Base-by-base conservation (phyloP, 2,329 filamentous ascomycete species). In the Pseudocercospora crystallina region DNA sequence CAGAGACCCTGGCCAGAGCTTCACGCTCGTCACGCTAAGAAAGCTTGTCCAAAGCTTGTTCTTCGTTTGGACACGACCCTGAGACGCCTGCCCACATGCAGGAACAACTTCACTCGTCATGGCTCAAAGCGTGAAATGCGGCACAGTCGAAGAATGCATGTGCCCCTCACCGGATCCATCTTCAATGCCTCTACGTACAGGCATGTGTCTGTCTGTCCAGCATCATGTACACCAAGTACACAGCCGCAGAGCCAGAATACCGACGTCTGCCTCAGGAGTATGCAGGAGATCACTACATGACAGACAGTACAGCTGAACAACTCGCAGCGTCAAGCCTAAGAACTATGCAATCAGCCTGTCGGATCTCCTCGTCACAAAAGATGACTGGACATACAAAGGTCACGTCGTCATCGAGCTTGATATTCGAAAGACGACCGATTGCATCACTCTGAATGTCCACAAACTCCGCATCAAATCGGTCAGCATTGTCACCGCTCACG, bases 331-430 rank as follows among this genome's bases (percentile, higher is more conserved):
- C 67, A 91, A 89, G 74, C 90, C 91, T 4, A 75, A 78, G 54
- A 89, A 96, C 74, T 97, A 97, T 74, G 77, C 82, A 64, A 77
- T 96, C 58, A 89, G 85, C 49, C 81, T 96, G 61, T 82, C 78
- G 67, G 85, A 92, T 61, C 76, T 96, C 58, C 5, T 31, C 13
- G 85, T 95, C 62, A 75, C 84, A 49, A 78, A 80, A 55, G 80
- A 79, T 41, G 72, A 73, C 49, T 95, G 91, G 83, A 82, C 80
- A 53, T 96, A 91, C 76, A 82, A 90, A 73, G 92, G 92, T 57
- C 83, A 79, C 14, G 88, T 96, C 57, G 86, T 82, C 57, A 92
- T 96, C 69, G 80, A 86, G 60, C 79, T 84, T 52, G 81, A 85
- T 52, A 79, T 96, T 69, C 77, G 78, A 57, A 81, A 85, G 66